Conservation (phyloP, 495 filamentous ascomycete species). For the Astrothelium macrocarpum region DNA sequence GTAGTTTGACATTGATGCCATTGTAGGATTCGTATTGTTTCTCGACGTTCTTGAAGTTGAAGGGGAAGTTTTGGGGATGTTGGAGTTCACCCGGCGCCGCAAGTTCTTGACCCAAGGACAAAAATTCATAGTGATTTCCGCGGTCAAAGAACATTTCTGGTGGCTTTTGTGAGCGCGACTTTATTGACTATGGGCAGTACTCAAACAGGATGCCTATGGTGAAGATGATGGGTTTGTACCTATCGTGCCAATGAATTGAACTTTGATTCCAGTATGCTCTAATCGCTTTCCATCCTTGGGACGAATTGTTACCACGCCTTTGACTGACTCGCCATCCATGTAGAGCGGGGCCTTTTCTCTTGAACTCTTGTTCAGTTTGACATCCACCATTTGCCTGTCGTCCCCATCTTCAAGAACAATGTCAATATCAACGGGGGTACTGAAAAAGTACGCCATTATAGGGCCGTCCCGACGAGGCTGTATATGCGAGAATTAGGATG, state of each 20-base stretch:
- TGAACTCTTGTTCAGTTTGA: slow-evolving; percentile 95
- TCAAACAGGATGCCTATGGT: too few species aligned
- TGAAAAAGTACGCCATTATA: slow-evolving; percentile 57
- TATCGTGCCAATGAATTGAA: slow-evolving; percentile 99
- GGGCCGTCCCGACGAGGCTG: not conserved
- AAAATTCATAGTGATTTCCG: slow-evolving; percentile 93
- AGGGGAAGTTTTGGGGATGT: slow-evolving; percentile 96
- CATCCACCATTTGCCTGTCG: slow-evolving; percentile 87
- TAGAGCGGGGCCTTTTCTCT: slow-evolving; percentile 94
- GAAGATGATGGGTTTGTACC: too few species aligned
- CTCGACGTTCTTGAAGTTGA: slow-evolving; percentile 99
- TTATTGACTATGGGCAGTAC: too few species aligned
- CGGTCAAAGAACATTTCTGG: slow-evolving; percentile 5
- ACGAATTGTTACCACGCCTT: slow-evolving; percentile 84
- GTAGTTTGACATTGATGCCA: slow-evolving; percentile 97
- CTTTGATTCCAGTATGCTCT: slow-evolving; percentile 98
- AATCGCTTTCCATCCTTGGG: slow-evolving; percentile 97
- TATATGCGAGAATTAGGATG: not conserved
- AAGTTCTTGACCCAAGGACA: slow-evolving; percentile 89
- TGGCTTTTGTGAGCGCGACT: not conserved
- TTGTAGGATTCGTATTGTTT: slow-evolving; percentile 99
- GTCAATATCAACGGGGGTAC: slow-evolving; percentile 96
- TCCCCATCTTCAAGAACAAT: slow-evolving; percentile 92
- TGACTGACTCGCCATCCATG: slow-evolving; percentile 97
- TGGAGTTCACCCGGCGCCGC: slow-evolving; percentile 94